Percentiles rank a stretch among this genome's conserved stretches.
These are phyloP conservation scores for Solanum gracilifrons DNA, from an alignment of 257 asterid genomes.

Conservation along the genomic window DNA sequence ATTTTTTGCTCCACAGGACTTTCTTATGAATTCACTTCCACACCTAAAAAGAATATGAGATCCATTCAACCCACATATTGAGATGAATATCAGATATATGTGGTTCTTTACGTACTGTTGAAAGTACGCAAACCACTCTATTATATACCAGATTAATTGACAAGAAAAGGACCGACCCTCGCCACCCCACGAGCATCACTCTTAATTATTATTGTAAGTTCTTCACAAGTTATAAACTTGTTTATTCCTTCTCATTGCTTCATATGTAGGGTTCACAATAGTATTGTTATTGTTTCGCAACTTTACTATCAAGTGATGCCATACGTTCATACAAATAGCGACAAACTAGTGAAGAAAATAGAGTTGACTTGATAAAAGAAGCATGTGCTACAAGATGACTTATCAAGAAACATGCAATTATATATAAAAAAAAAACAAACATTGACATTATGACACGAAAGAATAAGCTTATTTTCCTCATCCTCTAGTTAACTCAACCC, in stretches of 20 bases:
- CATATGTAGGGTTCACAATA: neutral
- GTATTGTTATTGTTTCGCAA: too few relatives aligned
- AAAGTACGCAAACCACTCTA: neutral
- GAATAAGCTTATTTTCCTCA: neutral
- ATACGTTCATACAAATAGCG: neutral
- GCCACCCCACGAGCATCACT: neutral
- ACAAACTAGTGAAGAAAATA: neutral
- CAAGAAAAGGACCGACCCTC: neutral
- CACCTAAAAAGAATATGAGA: neutral
- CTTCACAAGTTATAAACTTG: neutral
- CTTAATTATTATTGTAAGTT: neutral
- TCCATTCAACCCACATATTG: neutral
- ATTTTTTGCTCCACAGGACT: neutral
- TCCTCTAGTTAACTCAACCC: neutral
- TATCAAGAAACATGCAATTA: neutral
- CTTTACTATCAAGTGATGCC: neutral
- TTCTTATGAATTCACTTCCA: neutral
- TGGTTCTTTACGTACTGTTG: neutral
- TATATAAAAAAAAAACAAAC: neutral
- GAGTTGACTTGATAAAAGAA: neutral
- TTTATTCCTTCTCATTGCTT: neutral
- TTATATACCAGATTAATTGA: neutral
- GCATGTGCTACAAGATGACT: neutral
- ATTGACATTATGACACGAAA: neutral
- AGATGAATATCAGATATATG: neutral